Evolutionary conservation across 2,329 filamentous ascomycete species (phyloP).

Genomic region (Ceratocystis huliohia): DNA sequence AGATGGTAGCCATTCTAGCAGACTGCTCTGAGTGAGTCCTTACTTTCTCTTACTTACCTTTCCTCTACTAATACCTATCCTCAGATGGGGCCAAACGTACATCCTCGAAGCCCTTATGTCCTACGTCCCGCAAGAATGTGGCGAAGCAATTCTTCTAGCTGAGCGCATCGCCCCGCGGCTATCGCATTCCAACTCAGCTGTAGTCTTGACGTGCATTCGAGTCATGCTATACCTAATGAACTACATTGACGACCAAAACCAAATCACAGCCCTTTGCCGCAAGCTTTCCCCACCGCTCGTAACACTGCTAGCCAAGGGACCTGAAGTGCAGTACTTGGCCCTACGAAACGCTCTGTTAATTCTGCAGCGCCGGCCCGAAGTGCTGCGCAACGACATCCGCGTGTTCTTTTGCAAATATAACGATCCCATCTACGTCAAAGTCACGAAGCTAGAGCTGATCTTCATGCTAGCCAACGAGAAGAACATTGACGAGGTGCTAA

Average conservation of each 20-base stretch:
- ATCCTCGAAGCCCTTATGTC: conserved; percentile 97
- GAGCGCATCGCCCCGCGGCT: conserved; percentile 91
- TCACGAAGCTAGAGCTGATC: conserved; percentile 94
- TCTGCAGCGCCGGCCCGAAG: conserved; percentile 80
- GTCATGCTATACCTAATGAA: conserved; percentile 98
- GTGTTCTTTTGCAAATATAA: conserved; percentile 99
- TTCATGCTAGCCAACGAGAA: conserved; percentile 96
- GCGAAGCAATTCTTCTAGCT: conserved; percentile 76
- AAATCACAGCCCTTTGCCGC: conserved; percentile 72
- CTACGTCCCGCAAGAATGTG: conserved; percentile 83
- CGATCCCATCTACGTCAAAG: conserved; percentile 98
- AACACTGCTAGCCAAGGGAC: conserved; percentile 86
- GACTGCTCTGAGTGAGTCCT: conserved; percentile 66
- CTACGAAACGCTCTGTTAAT: conserved; percentile 89
- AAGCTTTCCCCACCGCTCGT: conserved; percentile 93
- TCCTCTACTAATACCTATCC: neutral
- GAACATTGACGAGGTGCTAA: conserved; percentile 90
- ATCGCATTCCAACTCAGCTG: conserved; percentile 92
- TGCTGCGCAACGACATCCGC: conserved; percentile 87
- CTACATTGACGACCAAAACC: conserved; percentile 86
- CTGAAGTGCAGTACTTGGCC: conserved; percentile 96
- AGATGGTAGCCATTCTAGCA: conserved; percentile 90
- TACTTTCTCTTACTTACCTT: neutral
- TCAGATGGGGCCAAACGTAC: conserved; percentile 86
- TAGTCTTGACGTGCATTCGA: conserved; percentile 89